Evolutionary conservation across 257 asterid species (phyloP).

Genomic region (Cynanchum wilfordii): DNA sequence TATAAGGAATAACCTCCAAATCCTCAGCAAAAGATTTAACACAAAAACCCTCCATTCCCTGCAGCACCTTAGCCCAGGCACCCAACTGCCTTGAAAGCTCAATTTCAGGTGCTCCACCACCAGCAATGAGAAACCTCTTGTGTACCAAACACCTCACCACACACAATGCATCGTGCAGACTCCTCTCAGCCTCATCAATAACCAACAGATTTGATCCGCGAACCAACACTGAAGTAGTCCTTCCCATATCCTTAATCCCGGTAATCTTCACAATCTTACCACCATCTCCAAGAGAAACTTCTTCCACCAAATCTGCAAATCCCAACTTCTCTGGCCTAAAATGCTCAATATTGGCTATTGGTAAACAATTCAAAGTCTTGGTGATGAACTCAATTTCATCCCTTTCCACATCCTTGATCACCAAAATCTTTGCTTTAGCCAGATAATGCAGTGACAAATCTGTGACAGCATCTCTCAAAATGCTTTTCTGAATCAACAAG

Average conservation of each 20-base stretch:
- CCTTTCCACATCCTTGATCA: conserved; percentile 91
- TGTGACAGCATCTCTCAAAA: conserved; percentile 94
- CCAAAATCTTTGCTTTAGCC: conserved; percentile 91
- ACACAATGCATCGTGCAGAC: conserved; percentile 95
- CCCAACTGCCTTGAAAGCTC: conserved; percentile 97
- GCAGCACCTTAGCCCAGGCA: conserved; percentile 95
- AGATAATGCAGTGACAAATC: conserved; percentile 91
- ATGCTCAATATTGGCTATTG: conserved; percentile 92
- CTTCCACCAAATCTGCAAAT: conserved; percentile 84
- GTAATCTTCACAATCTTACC: conserved; percentile 89
- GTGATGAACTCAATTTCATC: conserved; percentile 98
- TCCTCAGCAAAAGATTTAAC: conserved; percentile 94
- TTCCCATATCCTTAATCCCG: conserved; percentile 94
- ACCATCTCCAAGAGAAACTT: conserved; percentile 92
- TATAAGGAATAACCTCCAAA: conserved; percentile 92
- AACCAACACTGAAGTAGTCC: conserved; percentile 86
- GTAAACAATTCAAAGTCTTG: conserved; percentile 94
- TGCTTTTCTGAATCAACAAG: conserved; percentile 94
- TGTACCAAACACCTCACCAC: conserved; percentile 96
- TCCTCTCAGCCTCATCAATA: conserved; percentile 96
- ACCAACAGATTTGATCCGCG: conserved; percentile 94
- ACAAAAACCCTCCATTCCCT: conserved; percentile 97
- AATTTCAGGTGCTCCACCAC: conserved; percentile 99
- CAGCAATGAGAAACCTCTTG: conserved; percentile 94
- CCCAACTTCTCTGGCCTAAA: conserved; percentile 88